These are phyloP conservation scores for Knoxia roxburghii DNA, from an alignment of 257 asterid genomes.

Conservation along the genomic window DNA sequence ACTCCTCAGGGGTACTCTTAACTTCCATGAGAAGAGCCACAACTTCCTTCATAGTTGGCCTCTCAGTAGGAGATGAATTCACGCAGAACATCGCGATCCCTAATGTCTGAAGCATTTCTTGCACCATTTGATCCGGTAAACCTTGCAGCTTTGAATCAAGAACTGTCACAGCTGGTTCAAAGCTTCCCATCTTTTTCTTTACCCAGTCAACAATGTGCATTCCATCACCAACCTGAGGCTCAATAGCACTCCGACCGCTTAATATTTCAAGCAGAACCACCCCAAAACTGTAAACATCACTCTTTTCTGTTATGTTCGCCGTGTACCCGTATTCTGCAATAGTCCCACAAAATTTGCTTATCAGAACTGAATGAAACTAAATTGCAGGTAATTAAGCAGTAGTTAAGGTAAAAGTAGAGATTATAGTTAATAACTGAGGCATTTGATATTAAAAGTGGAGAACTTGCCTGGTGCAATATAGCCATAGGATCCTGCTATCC, in stretches of 20 bases:
- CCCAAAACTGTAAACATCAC: conserved; percentile 92
- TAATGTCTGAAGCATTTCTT: conserved; percentile 93
- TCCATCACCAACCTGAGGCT: conserved; percentile 73
- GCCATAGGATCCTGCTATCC: conserved; percentile 90
- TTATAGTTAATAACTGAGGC: background rate
- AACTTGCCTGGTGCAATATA: conserved; percentile 93
- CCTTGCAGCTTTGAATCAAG: conserved; percentile 79
- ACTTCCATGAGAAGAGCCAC: conserved; percentile 94
- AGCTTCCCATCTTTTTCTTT: conserved; percentile 95
- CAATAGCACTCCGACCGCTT: conserved; percentile 81
- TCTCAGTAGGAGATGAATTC: conserved; percentile 68
- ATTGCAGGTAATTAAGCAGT: background rate
- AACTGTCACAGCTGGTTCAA: conserved; percentile 69
- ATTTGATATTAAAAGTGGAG: conserved; percentile 4
- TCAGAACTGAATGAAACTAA: no score
- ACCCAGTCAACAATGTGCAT: conserved; percentile 95
- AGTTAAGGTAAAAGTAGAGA: background rate
- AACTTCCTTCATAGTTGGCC: conserved; percentile 97
- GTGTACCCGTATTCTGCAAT: conserved; percentile 86
- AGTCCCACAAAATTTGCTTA: background rate
- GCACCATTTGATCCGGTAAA: conserved; percentile 79
- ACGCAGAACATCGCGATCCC: conserved; percentile 97
- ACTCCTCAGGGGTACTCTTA: conserved; percentile 68
- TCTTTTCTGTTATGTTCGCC: conserved; percentile 80
- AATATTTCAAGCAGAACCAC: conserved; percentile 81